Percentiles rank a stretch among this genome's conserved stretches.
Conservation (phyloP, 2,329 filamentous ascomycete genomes). For the Xylariaceae sp. region DNA sequence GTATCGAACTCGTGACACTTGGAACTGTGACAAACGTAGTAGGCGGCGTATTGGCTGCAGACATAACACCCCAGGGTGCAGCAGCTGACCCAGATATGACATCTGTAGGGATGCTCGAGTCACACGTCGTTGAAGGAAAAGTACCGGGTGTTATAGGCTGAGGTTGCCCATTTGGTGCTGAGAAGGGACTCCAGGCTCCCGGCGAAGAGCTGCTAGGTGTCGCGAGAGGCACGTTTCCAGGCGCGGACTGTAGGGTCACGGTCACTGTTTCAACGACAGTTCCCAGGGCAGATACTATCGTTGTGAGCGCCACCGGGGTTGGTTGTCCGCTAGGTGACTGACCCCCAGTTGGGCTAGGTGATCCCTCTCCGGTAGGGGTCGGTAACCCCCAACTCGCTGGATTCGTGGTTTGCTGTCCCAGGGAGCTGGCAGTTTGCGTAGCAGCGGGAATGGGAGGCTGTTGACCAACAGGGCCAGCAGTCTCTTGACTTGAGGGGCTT, state of each 20-base stretch:
- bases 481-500: conserved; percentile 1
- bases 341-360: background rate
- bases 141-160: conserved; percentile 12
- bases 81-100: conserved; percentile 4
- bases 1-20: conserved; percentile 1
- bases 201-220: background rate
- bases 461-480: background rate
- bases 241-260: conserved; percentile 7
- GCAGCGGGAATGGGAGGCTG: too few relatives aligned
- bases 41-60: conserved; percentile 1
- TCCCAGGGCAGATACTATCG: conserved; percentile 8
- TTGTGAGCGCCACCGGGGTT: conserved; percentile 3
- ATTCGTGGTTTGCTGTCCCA: background rate
- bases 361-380: conserved; percentile 1
- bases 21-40: conserved; percentile 13
- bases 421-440: background rate
- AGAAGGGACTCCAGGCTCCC: background rate
- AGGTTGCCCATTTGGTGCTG: conserved; percentile 5
- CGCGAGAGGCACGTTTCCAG: conserved; percentile 4
- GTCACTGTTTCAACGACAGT: conserved; percentile 15
- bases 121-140: conserved; percentile 10
- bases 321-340: background rate
- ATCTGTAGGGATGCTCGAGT: conserved; percentile 7
- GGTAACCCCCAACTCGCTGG: conserved; percentile 2
- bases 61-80: background rate